These are phyloP conservation scores for Suhomyces vadensis DNA, from an alignment of 805 yeast genomes.

Conservation along the genomic window DNA sequence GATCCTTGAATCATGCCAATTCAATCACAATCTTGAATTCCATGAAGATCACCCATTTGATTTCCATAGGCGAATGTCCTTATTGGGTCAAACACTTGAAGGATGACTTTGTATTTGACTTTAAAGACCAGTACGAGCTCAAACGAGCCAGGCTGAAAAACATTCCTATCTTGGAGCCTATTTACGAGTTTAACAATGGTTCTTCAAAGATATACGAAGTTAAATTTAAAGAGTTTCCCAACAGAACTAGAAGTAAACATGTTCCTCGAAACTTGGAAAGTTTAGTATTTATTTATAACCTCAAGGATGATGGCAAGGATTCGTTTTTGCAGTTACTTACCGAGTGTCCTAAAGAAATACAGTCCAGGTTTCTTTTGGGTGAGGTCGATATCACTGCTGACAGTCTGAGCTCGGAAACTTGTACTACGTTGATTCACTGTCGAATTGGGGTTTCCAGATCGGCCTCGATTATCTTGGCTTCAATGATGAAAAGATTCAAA, in stretches of 20 bases:
- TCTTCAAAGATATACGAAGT: conserved; percentile 21
- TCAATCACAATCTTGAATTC: conserved; percentile 29
- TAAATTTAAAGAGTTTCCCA: conserved; percentile 11
- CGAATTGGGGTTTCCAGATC: conserved; percentile 45
- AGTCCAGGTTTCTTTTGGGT: conserved; percentile 26
- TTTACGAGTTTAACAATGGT: conserved; percentile 21
- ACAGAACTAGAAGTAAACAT: conserved; percentile 5
- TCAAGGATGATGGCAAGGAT: conserved; percentile 43
- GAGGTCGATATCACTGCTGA: no score
- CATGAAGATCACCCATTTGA: conserved; percentile 25
- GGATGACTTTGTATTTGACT: conserved; percentile 13
- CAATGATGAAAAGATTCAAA: conserved; percentile 34
- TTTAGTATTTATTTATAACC: conserved; percentile 30
- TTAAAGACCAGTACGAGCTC: conserved; percentile 3
- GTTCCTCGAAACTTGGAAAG: conserved; percentile 10
- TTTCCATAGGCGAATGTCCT: conserved; percentile 41
- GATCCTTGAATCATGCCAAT: conserved; percentile 35
- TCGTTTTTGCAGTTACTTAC: conserved; percentile 29
- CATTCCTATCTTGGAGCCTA: conserved; percentile 14
- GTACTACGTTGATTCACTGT: conserved; percentile 36
- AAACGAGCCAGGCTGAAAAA: conserved; percentile 2
- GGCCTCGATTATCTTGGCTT: conserved; percentile 43
- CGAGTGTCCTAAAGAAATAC: conserved; percentile 31
- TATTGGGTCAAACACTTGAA: conserved; percentile 26
- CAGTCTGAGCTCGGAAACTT: conserved; percentile 1